Base-by-base conservation (phyloP, 805 yeast genomes). In the Cyberlindnera euphorbiiphila region DNA sequence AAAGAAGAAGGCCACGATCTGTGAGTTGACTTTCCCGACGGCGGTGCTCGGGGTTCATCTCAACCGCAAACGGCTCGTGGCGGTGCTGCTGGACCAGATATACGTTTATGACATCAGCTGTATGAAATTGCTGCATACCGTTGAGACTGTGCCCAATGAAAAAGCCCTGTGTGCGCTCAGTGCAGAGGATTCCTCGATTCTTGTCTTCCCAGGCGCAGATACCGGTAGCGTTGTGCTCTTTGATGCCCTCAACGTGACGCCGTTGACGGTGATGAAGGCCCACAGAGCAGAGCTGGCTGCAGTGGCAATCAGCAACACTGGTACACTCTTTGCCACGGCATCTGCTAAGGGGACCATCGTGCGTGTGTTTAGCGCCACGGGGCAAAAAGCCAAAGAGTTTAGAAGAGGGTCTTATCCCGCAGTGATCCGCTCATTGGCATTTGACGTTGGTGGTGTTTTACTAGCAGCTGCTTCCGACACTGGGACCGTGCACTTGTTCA, bases 341-440 rank as follows among this genome's bases (percentile, higher is more conserved):
- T 85, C 96, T 0, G 77, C 72, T 24, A 85, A 86, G 54, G 98
- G 98, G 2, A 93, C 98, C 0, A 78, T 93, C 16, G 77, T 91
- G 3, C 65, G 98, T 30, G 81, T 93, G 3, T 93, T 89, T 53
- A 66, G 81, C 24, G 78, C 85, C 2, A 42, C 47, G 2, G 81
- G 83, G 0, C 64, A 62, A 17, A 76, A 74, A 48, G 58, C 85
- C 13, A 75, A 69, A 42, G 91, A 87, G 58, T 85, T 85, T 59
- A 69, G 96, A 46, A 66, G 96, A 49, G 96, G 96, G 1, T 78
- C 91, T 12, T 78, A 79, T 43, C 68, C 74, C 4, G 78, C 84
- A 1, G 59, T 61, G 28, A 76, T 80, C 10, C 70, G 68, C 35
- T 71, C 77, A 5, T 54, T 80, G 27, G 64, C 67, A 16, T 78